A percentile compares a stretch with the other conserved stretches of the same genome.
These are phyloP conservation scores for Erodium moschatum DNA, from an alignment of 441 rosid genomes.

Conservation along the genomic window DNA sequence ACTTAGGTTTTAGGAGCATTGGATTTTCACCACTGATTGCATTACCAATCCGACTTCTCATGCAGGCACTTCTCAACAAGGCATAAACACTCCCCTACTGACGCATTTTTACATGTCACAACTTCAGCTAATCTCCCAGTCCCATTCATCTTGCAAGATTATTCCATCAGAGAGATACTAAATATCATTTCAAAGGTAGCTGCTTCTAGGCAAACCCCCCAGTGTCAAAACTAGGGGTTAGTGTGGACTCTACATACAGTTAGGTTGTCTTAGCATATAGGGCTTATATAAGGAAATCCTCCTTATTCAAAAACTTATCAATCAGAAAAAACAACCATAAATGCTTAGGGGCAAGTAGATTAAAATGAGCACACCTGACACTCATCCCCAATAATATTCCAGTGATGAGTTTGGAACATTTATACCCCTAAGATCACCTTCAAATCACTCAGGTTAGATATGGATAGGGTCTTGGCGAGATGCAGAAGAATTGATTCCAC, in stretches of 20 bases:
- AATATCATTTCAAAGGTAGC: conserved; percentile 16
- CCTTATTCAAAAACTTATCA: neutral
- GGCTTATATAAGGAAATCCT: neutral
- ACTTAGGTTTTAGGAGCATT: no score
- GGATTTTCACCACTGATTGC: no score
- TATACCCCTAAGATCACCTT: neutral
- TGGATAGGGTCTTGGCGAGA: neutral
- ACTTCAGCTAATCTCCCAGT: no score
- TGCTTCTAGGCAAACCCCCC: conserved; percentile 17
- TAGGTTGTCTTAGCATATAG: conserved; percentile 1
- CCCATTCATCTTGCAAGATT: no score
- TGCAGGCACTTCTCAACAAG: no score
- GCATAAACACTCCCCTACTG: no score
- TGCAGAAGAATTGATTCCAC: neutral
- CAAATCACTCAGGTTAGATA: neutral
- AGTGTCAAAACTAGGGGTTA: conserved; percentile 2
- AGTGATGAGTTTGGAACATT: neutral
- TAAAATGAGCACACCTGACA: neutral
- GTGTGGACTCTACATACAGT: neutral
- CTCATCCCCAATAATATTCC: neutral
- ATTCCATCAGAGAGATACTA: neutral
- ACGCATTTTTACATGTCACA: no score
- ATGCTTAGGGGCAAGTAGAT: neutral
- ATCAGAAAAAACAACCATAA: neutral
- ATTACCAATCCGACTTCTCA: no score